Evolutionary conservation across 495 filamentous ascomycete genomes (phyloP).

Genomic region (Aspergillus avenaceus): DNA sequence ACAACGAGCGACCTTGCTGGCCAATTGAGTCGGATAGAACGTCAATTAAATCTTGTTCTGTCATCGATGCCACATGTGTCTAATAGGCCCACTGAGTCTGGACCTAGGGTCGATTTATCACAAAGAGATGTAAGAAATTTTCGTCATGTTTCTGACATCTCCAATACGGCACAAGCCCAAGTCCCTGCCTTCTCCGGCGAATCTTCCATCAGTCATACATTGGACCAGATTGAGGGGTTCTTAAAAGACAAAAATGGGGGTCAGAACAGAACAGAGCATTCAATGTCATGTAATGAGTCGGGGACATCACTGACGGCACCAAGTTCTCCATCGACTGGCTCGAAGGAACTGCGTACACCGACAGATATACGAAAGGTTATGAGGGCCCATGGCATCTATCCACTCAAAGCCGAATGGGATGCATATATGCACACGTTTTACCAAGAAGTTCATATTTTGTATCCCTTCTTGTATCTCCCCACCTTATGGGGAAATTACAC

Average conservation of each 20-base stretch:
- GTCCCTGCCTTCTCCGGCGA: slow-evolving; percentile 21
- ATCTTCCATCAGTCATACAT: slow-evolving; percentile 20
- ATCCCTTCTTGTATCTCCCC: slow-evolving; percentile 22
- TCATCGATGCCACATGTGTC: background rate
- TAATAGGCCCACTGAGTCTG: background rate
- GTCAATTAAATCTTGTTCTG: slow-evolving; percentile 3
- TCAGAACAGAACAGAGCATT: slow-evolving; percentile 7
- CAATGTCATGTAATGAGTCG: slow-evolving; percentile 10
- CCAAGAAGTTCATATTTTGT: slow-evolving; percentile 22
- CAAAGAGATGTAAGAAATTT: background rate
- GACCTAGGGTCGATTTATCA: background rate
- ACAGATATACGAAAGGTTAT: slow-evolving; percentile 6
- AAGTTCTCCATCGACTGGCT: background rate
- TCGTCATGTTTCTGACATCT: background rate
- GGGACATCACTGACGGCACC: slow-evolving; percentile 4
- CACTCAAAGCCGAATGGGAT: slow-evolving; percentile 14
- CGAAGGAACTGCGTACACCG: background rate
- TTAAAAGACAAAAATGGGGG: slow-evolving; percentile 18
- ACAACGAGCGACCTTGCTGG: slow-evolving; percentile 1
- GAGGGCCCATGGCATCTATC: slow-evolving; percentile 5
- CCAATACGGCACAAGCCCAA: background rate
- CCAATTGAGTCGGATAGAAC: slow-evolving; percentile 11
- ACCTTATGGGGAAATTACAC: slow-evolving; percentile 11
- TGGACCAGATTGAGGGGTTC: slow-evolving; percentile 21
- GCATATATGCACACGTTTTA: slow-evolving; percentile 15